Percentiles rank a stretch among this genome's conserved stretches.
These are phyloP conservation scores for Boletellus sp. DNA, from an alignment of 768 basidiomycete species.

Conservation along the genomic window DNA sequence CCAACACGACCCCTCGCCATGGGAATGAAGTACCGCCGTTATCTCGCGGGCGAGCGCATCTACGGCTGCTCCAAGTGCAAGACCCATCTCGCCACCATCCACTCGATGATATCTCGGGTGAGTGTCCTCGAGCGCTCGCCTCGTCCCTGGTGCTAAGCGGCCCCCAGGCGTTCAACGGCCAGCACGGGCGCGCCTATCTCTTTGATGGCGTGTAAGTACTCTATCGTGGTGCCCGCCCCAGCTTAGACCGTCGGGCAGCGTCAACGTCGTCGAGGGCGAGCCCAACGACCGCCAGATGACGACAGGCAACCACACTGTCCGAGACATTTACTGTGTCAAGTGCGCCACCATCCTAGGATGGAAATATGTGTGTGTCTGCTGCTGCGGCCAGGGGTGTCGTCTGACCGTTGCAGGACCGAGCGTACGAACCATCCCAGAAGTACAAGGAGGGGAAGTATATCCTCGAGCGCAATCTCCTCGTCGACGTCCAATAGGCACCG, in stretches of 20 bases:
- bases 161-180: conserved; percentile 89
- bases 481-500: conserved; percentile 68
- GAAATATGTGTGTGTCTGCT: conserved; percentile 76
- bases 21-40: conserved; percentile 89
- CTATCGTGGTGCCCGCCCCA: conserved; percentile 10
- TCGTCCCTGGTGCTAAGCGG: conserved; percentile 11
- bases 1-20: conserved; percentile 37
- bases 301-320: conserved; percentile 92
- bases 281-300: conserved; percentile 94
- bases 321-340: conserved; percentile 92
- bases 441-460: conserved; percentile 99
- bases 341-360: conserved; percentile 86
- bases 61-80: conserved; percentile 85
- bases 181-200: conserved; percentile 92
- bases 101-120: conserved; percentile 88
- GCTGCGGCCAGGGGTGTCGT: background rate
- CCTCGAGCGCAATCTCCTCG: conserved; percentile 87
- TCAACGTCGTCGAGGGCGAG: conserved; percentile 88
- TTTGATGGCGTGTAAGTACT: conserved; percentile 85
- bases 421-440: conserved; percentile 85
- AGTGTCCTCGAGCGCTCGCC: conserved; percentile 23
- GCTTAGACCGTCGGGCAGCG: conserved; percentile 44
- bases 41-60: conserved; percentile 79
- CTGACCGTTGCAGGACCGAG: conserved; percentile 65
- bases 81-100: conserved; percentile 88